phyloP scores from a whole-genome alignment of 1,284 basidiomycete species.

The Thelephora terrestris region DNA sequence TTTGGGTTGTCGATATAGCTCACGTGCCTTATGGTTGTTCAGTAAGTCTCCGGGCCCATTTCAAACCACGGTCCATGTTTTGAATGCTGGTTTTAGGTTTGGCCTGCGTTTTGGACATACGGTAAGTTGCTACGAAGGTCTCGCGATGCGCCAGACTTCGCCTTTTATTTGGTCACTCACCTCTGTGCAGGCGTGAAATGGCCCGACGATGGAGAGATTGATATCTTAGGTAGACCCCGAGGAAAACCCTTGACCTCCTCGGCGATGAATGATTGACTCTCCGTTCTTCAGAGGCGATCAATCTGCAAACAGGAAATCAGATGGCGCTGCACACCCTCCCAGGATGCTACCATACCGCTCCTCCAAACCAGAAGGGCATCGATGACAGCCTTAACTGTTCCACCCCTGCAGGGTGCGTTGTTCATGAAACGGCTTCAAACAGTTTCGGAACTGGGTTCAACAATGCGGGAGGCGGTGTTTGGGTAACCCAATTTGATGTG shows the following conservation, averaged over 20 bases:
- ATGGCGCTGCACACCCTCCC: conserved; percentile 46
- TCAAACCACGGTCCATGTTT: neutral
- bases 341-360: conserved; percentile 22
- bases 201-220: conserved; percentile 44
- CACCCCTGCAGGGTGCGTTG: conserved; percentile 48
- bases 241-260: neutral
- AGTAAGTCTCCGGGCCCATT: conserved; percentile 25
- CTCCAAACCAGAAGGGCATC: conserved; percentile 19
- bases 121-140: neutral
- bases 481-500: conserved; percentile 56
- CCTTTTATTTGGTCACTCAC: neutral
- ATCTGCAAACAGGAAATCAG: conserved; percentile 36
- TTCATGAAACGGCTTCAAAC: conserved; percentile 44
- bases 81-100: conserved; percentile 12
- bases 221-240: conserved; percentile 16
- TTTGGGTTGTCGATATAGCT: conserved; percentile 38
- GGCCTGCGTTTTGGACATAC: conserved; percentile 32
- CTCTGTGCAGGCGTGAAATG: conserved; percentile 26
- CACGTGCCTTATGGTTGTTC: conserved; percentile 54
- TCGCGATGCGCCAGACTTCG: neutral
- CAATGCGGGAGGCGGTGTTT: conserved; percentile 62
- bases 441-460: conserved; percentile 55
- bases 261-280: neutral
- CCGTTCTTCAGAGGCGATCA: conserved; percentile 35
- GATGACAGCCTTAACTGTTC: conserved; percentile 35